These are phyloP conservation scores for Diplodia corticola DNA, from an alignment of 2,329 filamentous ascomycete species.

Conservation along the genomic window DNA sequence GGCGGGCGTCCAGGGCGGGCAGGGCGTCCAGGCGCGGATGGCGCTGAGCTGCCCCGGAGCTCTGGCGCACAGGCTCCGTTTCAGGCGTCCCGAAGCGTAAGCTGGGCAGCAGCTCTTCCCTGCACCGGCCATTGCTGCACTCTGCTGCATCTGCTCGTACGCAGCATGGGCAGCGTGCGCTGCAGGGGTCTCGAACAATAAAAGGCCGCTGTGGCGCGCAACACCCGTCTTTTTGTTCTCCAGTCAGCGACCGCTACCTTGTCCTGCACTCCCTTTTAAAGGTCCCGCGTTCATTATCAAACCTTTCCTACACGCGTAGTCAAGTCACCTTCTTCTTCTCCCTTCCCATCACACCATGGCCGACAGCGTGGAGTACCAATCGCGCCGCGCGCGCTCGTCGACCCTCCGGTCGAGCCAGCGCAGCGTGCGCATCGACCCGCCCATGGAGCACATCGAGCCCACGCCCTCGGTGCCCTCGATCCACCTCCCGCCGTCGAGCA, in stretches of 20 bases:
- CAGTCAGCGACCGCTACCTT: slow-evolving; percentile 10
- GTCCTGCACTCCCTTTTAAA: slow-evolving; percentile 18
- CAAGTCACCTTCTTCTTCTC: not conserved
- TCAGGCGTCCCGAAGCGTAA: slow-evolving; percentile 7
- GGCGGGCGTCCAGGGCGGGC: not conserved
- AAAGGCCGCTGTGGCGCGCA: not conserved
- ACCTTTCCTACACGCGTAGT: not conserved
- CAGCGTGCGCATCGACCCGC: not conserved
- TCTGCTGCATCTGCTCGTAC: not conserved
- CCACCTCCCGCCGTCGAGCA: slow-evolving; percentile 11
- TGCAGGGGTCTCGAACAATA: slow-evolving; percentile 13
- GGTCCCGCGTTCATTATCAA: slow-evolving; percentile 14
- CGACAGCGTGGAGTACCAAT: not conserved
- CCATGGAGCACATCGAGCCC: not conserved
- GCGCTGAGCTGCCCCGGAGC: not conserved
- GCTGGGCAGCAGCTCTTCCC: not conserved
- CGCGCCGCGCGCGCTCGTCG: not conserved
- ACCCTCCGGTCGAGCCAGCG: slow-evolving; percentile 6
- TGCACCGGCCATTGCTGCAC: not conserved
- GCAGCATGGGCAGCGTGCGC: not conserved
- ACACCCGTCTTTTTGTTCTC: not conserved
- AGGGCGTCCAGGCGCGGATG: not conserved
- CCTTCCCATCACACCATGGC: slow-evolving; percentile 10
- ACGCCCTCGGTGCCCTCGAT: not conserved
- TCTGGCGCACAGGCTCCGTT: slow-evolving; percentile 13